Evolutionary conservation across 768 basidiomycete genomes (phyloP), one percentile per base, ranked within the genome.

Genomic region (Botryobasidium botryosum): DNA sequence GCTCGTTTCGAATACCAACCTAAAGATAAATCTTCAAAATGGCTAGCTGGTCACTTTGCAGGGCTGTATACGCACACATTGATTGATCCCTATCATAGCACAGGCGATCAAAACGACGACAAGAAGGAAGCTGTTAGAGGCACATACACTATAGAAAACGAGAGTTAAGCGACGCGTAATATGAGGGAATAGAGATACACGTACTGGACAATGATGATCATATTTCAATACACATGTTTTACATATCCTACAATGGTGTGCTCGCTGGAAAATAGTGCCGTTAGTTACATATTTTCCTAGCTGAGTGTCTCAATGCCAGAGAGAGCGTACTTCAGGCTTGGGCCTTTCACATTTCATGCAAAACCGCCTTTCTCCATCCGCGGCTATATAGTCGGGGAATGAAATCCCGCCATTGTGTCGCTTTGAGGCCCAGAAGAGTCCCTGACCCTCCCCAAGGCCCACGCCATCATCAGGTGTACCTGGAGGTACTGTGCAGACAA

Each of bases 231-330:
- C 75, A 56, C 90, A 94, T 42, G 70, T 72, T 52, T 87, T 85
- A 59, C 90, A 94, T 56, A 94, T 79, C 21, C 78, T 71, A 62
- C 90, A 94, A 61, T 92, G 90, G 58, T 96, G 90, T 6, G 90
- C 71, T 62, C 90, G 75, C 88, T 92, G 59, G 41, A 32, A 29
- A 21, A 50, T 41, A 46, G 45, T 38, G 48, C 28, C 45, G 47
- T 38, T 29, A 26, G 42, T 13, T 15, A 20, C 25, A 25, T 21
- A 24, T 26, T 18, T n/a, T 39, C 26, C 31, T 15, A 23, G 28
- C 27, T 43, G 26, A 37, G 27, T n/a, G 25, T 26, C 37, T 27
- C 37, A 47, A 50, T 40, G 31, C 29, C 6, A 26, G n/a, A n/a
- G n/a, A 40, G 33, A 17, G 59, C 75, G 59, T 58, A 86, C 86